Conservation (phyloP, 2,329 filamentous ascomycete species). For the Furcasterigmium sp. region DNA sequence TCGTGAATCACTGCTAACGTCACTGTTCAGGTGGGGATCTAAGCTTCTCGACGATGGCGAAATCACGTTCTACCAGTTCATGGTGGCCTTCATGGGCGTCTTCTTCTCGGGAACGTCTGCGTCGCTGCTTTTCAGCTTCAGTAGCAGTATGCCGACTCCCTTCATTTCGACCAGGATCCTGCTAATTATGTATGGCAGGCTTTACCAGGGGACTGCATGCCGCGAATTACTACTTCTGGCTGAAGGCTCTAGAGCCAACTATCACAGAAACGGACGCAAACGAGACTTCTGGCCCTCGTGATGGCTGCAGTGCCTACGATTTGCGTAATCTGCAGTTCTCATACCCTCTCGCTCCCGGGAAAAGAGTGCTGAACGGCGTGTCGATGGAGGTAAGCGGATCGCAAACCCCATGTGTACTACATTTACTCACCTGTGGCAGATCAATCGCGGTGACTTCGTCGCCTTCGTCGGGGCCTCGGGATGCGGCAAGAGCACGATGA, state of each 20-base stretch:
- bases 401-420: not conserved
- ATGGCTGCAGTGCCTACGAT: not conserved
- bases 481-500: slow-evolving; percentile 56
- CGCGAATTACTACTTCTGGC: slow-evolving; percentile 31
- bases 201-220: slow-evolving; percentile 33
- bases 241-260: slow-evolving; percentile 15
- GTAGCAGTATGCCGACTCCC: not conserved
- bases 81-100: slow-evolving; percentile 24
- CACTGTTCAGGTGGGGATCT: not conserved
- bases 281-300: not conserved
- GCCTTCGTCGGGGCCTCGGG: slow-evolving; percentile 54
- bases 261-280: not conserved
- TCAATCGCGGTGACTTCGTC: slow-evolving; percentile 41
- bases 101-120: slow-evolving; percentile 15
- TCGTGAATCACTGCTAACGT: not conserved
- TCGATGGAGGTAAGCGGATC: not conserved
- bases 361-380: not conserved
- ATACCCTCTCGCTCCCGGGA: not conserved
- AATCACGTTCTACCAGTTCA: slow-evolving; percentile 8
- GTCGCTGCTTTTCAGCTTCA: slow-evolving; percentile 3
- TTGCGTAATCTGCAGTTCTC: not conserved
- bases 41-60: not conserved
- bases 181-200: slow-evolving; percentile 10
- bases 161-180: not conserved
- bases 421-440: slow-evolving; percentile 11